Percentiles rank a stretch among this genome's conserved stretches.
Conservation (phyloP, 169 alveolate genomes). For the Eimeria acervulina region DNA sequence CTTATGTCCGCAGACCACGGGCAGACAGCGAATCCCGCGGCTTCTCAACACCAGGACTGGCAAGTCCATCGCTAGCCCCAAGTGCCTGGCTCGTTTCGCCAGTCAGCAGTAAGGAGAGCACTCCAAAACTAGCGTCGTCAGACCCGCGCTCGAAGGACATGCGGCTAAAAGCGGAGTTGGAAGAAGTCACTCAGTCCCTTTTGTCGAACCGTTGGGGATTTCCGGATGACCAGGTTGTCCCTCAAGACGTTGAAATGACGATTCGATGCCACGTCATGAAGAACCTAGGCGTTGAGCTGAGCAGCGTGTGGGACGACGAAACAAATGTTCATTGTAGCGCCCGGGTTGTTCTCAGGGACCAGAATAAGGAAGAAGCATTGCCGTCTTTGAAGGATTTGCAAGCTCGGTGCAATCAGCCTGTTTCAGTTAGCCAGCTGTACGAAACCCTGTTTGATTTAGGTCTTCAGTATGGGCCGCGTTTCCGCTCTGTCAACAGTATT, state of each 20-base stretch:
- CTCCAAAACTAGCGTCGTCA: slow-evolving; percentile 56
- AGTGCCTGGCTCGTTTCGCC: slow-evolving; percentile 74
- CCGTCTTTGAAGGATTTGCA: slow-evolving; percentile 68
- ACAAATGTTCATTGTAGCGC: slow-evolving; percentile 82
- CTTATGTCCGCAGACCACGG: slow-evolving; percentile 74
- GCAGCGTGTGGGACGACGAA: slow-evolving; percentile 84
- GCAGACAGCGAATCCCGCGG: slow-evolving; percentile 75
- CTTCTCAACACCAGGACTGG: slow-evolving; percentile 41
- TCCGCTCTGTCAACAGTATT: slow-evolving; percentile 86
- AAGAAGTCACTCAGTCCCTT: slow-evolving; percentile 71
- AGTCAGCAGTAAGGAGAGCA: slow-evolving; percentile 64
- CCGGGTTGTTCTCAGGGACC: slow-evolving; percentile 76
- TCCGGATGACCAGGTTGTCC: slow-evolving; percentile 71
- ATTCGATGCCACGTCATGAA: slow-evolving; percentile 81
- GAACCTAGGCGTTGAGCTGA: slow-evolving; percentile 75
- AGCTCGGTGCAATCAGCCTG: slow-evolving; percentile 64
- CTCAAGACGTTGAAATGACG: slow-evolving; percentile 74
- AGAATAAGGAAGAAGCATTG: slow-evolving; percentile 32
- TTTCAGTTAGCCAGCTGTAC: slow-evolving; percentile 84
- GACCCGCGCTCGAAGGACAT: slow-evolving; percentile 40
- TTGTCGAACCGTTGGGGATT: slow-evolving; percentile 61
- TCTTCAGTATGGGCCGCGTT: slow-evolving; percentile 87
- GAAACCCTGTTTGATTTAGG: slow-evolving; percentile 85
- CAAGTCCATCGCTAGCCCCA: slow-evolving; percentile 68
- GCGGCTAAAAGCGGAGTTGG: slow-evolving; percentile 58